Evolutionary conservation across 257 asterid genomes (phyloP).

Genomic region (Phtheirospermum japonicum): DNA sequence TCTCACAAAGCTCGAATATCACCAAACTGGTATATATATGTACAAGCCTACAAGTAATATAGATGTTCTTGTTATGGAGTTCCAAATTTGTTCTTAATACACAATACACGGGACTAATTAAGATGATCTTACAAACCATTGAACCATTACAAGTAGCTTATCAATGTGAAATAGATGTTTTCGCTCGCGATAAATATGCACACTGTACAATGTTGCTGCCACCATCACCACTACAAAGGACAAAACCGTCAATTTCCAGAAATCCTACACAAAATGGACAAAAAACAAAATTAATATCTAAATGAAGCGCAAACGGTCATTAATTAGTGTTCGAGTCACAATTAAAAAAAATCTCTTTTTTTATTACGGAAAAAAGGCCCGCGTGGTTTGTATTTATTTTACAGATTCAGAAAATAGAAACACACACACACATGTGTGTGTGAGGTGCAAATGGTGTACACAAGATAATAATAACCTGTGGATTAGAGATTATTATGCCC

Average conservation of each 20-base stretch:
- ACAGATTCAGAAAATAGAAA: background rate
- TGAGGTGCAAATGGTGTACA: background rate
- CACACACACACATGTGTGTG: background rate
- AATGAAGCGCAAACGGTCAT: background rate
- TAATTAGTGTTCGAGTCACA: background rate
- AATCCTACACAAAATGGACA: slow-evolving; percentile 43
- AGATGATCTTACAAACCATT: slow-evolving; percentile 14
- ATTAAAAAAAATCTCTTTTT: too few relatives aligned
- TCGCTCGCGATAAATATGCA: slow-evolving; percentile 55
- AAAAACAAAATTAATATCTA: background rate
- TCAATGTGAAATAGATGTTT: slow-evolving; percentile 69
- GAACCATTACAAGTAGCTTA: slow-evolving; percentile 32
- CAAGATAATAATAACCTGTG: slow-evolving; percentile 48
- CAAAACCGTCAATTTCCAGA: slow-evolving; percentile 63
- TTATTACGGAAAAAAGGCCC: too few relatives aligned
- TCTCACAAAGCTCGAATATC: too few relatives aligned
- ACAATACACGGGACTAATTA: background rate
- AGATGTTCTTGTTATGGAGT: background rate
- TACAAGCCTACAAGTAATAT: too few relatives aligned
- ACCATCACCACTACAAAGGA: slow-evolving; percentile 58
- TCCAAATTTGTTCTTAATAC: background rate
- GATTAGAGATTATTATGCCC: slow-evolving; percentile 78
- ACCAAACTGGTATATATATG: too few relatives aligned
- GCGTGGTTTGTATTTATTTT: background rate
- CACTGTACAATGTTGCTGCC: slow-evolving; percentile 58